Evolutionary conservation across 352 stramenopile genomes (phyloP), one percentile per base, ranked within the genome.

Genomic region (Elongisporangium senticosum): DNA sequence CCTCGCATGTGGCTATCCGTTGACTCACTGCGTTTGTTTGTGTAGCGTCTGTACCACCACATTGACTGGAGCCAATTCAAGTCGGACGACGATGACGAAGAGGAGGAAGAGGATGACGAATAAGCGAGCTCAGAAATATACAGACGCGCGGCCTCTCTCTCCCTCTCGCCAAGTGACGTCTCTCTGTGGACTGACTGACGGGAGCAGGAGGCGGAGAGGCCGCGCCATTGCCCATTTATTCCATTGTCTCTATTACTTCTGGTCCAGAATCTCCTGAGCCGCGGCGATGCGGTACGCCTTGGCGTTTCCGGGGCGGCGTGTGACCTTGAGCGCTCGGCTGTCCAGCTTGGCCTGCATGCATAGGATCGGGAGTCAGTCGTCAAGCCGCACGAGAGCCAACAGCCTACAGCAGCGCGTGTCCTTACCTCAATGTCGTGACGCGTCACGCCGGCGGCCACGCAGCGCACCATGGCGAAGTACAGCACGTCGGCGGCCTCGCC

Each of bases 401-500:
- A 43, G 33, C 28, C 28, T 14, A 11, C 8, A 43, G 11, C 33
- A 43, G 33, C 33, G 33, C 33, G 33, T 43, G 52, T 21, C 49
- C 64, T 23, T 71, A 89, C 82, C 61, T 97, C 86, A 3, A 97
- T 82, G 72, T 98, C 94, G 55, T 96, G 83, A 47, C 98, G 85
- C 56, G 85, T 95, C 39, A 93, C 96, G 20, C 93, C 92, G 37
- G 90, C 93, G 40, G 94, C 94, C 7, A 91, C 79, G 47, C 92
- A 97, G 53, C 89, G 86, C 49, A 96, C 89, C 83, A 99, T 96
- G 19, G 93, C 91, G 73, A 99, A 99, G 68, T 99, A 99, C 64
- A 98, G 74, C 15, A 99, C 89, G 76, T 99, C 96, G 6, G 95
- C 96, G 7, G 97, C 83, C 71, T 99, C 96, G 37, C 89, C 91